These are phyloP conservation scores for Prunus mira DNA, from an alignment of 306 rosid species.

Conservation along the genomic window DNA sequence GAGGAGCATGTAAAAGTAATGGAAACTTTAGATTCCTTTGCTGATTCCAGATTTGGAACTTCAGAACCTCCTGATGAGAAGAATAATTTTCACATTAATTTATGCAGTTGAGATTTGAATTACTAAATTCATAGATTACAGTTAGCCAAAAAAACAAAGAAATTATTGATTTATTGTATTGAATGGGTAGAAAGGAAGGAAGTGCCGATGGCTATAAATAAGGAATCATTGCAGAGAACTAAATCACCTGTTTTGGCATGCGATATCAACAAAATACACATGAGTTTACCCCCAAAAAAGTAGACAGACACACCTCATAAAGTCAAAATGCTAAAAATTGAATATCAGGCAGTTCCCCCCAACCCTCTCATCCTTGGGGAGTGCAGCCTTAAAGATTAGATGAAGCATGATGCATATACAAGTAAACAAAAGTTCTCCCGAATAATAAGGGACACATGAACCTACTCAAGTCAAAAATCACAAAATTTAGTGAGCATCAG, in stretches of 20 bases:
- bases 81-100: neutral
- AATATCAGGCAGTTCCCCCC: neutral
- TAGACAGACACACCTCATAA: neutral
- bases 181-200: neutral
- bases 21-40: conserved; percentile 10
- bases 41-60: conserved; percentile 8
- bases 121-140: neutral
- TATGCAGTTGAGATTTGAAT: neutral
- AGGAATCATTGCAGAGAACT: neutral
- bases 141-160: neutral
- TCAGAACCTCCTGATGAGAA: neutral
- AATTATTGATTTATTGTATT: neutral
- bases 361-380: neutral
- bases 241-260: neutral
- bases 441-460: neutral
- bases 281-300: neutral
- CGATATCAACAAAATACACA: neutral
- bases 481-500: too few species aligned
- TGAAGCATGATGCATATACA: too few species aligned
- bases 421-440: neutral
- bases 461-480: neutral
- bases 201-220: neutral
- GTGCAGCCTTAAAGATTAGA: too few species aligned
- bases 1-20: neutral
- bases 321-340: neutral